Conservation (phyloP, 495 filamentous ascomycete genomes). For the Penicillium coffeae region DNA sequence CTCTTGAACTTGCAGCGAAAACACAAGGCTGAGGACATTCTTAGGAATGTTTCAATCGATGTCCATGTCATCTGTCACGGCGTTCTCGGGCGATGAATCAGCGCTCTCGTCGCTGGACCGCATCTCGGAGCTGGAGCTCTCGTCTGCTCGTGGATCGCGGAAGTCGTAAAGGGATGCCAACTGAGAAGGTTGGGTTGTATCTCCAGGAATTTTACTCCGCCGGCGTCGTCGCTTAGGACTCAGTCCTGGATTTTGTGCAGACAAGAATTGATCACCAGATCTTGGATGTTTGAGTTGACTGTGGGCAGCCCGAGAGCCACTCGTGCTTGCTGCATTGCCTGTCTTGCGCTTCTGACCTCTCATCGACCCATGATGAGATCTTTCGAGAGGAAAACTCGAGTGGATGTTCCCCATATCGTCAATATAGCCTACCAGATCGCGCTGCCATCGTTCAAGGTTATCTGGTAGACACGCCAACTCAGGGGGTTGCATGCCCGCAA, state of each 20-base stretch:
- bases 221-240: conserved; percentile 27
- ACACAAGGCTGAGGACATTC: no score
- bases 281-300: neutral
- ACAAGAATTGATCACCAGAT: conserved; percentile 7
- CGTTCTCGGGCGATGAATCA: conserved; percentile 9
- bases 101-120: conserved; percentile 15
- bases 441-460: conserved; percentile 28
- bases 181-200: conserved; percentile 3
- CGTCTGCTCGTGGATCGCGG: conserved; percentile 15
- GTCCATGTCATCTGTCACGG: conserved; percentile 27
- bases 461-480: conserved; percentile 16
- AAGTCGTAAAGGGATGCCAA: conserved; percentile 10
- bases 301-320: neutral
- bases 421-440: conserved; percentile 32
- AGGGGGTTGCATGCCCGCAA: conserved; percentile 2
- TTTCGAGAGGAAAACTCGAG: conserved; percentile 1
- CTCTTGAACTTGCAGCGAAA: no score
- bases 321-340: neutral
- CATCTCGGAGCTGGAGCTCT: conserved; percentile 20
- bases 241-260: conserved; percentile 2
- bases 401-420: conserved; percentile 25
- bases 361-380: conserved; percentile 1
- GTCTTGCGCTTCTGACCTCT: conserved; percentile 42
- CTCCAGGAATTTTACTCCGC: conserved; percentile 15
- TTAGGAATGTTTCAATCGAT: conserved; percentile 32